Base-by-base conservation (phyloP, 2,329 filamentous ascomycete genomes). In the Monilinia polystroma region DNA sequence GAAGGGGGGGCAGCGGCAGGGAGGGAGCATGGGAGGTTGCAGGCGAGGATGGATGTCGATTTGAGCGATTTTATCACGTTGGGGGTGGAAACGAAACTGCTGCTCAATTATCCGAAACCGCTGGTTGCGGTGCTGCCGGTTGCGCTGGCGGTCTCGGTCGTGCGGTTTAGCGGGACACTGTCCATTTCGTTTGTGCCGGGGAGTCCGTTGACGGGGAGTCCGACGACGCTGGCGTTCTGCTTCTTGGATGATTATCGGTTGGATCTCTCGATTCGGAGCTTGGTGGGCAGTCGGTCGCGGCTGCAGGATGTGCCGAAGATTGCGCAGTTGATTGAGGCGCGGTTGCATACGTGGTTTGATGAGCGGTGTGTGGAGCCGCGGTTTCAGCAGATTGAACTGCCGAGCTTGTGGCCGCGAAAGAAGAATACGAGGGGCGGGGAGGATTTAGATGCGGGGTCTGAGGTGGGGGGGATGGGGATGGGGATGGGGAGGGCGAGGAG, bases 21-120 rank as follows among this genome's bases (percentile, higher is more conserved):
- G 52, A 81, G 82, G 45, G 85, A 87, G 64, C 92, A 92, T 29
- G 90, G 90, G 0, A 85, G 93, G 51, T 82, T 99, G 26, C 95
- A 99, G 78, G 95, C 95, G 0, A 83, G 93, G 68, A 96, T 99
- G 91, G 95, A 99, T 78, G 93, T 99, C 47, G 95, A 99, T 77
- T 81, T 99, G 67, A 95, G 91, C 78, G 95, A 99, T 79, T 93
- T 97, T 79, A 92, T 99, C 68, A 99, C 95, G 0, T 82, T 99
- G 64, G 95, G 93, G 0, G 84, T 99, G 35, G 95, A 99, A 81
- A 99, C 95, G 3, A 97, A 95, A 73, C 81, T 99, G 69, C 84
- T 97, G 58, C 84, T 99, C 66, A 99, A 99, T 79, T 99, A 96
- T 77, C 95, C 95, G 0, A 96, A 93, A 76, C 91, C 91, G 10